Evolutionary conservation across 1,284 basidiomycete genomes (phyloP), one percentile per base, ranked within the genome.

Genomic region (Rhodotorula mucilaginosa): DNA sequence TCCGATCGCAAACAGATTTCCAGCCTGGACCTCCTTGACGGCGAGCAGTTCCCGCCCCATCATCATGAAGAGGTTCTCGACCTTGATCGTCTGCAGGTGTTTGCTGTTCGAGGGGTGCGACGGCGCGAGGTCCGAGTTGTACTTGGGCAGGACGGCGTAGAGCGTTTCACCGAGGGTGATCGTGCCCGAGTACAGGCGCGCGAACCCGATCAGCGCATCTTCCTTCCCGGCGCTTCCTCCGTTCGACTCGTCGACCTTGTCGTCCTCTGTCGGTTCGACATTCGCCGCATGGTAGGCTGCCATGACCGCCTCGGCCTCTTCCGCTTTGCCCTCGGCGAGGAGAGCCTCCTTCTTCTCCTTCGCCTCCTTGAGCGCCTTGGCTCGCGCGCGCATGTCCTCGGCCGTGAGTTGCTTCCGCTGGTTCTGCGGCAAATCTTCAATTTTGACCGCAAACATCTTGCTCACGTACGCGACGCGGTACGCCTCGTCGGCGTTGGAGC

Each of bases 401-500:
- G 91, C 92, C 0, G 90, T 92, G 67, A 93, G 79, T 39, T 87
- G 84, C 74, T 85, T 88, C 79, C 88, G 87, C 82, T 90, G 92
- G 80, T 90, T 89, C 78, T 95, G 90, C 0, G 96, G 96, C 47
- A 99, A 83, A 61, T 96, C 91, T 66, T 87, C 87, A 26, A 82
- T 83, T 31, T 88, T 83, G 2, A 98, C 89, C 0, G 94, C 94
- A 81, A 99, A 98, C 96, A 99, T 99, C 81, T 99, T 99, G 84
- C 92, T 97, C 66, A 99, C 91, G 80, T 96, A 97, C 6, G 89
- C 92, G 19, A 89, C 87, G n/a, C 93, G 84, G 67, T 83, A 86
- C 0, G 88, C 87, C 6, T 85, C 84, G 5, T 86, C 78, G 2
- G 80, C 83, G 5, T 49, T 85, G 70, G 87, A 86, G 67, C 92